Percentiles rank a stretch among this genome's conserved stretches.
These are phyloP conservation scores for Candida methanosorbosa DNA, from an alignment of 805 yeast species.

Conservation along the genomic window DNA sequence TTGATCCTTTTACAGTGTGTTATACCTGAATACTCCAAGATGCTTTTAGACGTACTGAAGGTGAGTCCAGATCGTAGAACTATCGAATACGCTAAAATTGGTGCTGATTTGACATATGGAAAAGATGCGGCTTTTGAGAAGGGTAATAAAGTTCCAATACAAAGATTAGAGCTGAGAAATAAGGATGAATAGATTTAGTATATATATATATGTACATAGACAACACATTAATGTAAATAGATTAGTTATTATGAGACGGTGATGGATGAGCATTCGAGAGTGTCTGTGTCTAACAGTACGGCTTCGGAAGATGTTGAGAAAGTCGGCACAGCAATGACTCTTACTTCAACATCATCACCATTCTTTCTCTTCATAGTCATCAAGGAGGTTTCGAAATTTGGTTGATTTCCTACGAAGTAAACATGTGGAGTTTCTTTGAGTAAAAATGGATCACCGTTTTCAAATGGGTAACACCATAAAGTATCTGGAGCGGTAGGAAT, in stretches of 20 bases:
- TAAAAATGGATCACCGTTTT: slow-evolving; percentile 70
- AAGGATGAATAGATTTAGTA: background rate
- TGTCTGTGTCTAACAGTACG: slow-evolving; percentile 50
- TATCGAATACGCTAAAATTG: slow-evolving; percentile 37
- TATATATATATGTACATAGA: slow-evolving; percentile 1
- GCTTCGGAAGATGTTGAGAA: slow-evolving; percentile 59
- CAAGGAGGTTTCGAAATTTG: slow-evolving; percentile 40
- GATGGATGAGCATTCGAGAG: slow-evolving; percentile 47
- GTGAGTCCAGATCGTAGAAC: slow-evolving; percentile 38
- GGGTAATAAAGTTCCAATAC: slow-evolving; percentile 22
- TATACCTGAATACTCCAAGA: slow-evolving; percentile 54
- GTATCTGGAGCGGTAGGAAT: slow-evolving; percentile 98
- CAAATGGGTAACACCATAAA: slow-evolving; percentile 79
- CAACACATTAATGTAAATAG: slow-evolving; percentile 1
- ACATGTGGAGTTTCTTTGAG: slow-evolving; percentile 79
- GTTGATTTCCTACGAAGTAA: slow-evolving; percentile 81
- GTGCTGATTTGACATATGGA: slow-evolving; percentile 59
- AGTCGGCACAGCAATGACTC: slow-evolving; percentile 61
- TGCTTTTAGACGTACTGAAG: slow-evolving; percentile 53
- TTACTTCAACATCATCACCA: slow-evolving; percentile 24
- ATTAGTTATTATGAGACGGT: slow-evolving; percentile 12
- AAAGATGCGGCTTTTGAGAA: slow-evolving; percentile 25
- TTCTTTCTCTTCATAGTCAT: slow-evolving; percentile 27
- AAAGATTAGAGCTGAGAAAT: slow-evolving; percentile 11
- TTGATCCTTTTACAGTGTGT: slow-evolving; percentile 66